Base-by-base conservation (phyloP, 352 stramenopile genomes). In the Phytopythium ostracodes region DNA sequence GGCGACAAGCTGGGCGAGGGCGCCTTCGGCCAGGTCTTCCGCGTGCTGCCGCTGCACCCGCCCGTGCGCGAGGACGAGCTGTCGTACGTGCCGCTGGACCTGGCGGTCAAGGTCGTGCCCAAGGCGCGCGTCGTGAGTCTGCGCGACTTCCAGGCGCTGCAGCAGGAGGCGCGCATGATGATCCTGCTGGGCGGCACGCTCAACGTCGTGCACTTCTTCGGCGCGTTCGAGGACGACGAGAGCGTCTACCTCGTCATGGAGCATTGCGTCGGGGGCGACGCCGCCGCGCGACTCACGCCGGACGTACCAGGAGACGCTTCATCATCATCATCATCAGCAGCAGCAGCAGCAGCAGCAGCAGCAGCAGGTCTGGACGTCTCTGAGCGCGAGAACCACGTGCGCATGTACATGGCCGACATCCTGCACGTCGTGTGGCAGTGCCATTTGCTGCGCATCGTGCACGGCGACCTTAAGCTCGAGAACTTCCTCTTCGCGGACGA, bases 171-270 rank as follows among this genome's bases (percentile, higher is more conserved):
- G 27, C 74, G 74, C 50, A 90, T 91, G 75, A 93, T 93, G 84
- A 69, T 81, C 55, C 56, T 93, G 38, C 68, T 93, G 10, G 80
- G 84, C 25, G 84, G 84, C 12, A 93, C 84, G 35, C 73, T 93
- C 29, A 90, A 93, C 54, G 84, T 91, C 20, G 84, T 93, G 56
- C 84, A 93, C 53, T 93, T 91, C 56, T 91, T 91, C 59, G 84
- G 84, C 38, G 81, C 79, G 7, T 93, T 91, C 56, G 84, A 93
- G 60, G 84, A 93, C 58, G 77, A 91, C 40, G 55, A 59, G 24
- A 81, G 63, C 68, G 84, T 93, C 17, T 93, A 87, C 40, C 66
- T 93, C 20, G 79, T 93, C 35, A 91, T 93, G 81, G 84, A 93
- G 59, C 77, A 87, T 40, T 93, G 84, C 62, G 71, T 89, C 2